Evolutionary conservation across 2,329 filamentous ascomycete species (phyloP).

Genomic region (Neonectria coccinea): DNA sequence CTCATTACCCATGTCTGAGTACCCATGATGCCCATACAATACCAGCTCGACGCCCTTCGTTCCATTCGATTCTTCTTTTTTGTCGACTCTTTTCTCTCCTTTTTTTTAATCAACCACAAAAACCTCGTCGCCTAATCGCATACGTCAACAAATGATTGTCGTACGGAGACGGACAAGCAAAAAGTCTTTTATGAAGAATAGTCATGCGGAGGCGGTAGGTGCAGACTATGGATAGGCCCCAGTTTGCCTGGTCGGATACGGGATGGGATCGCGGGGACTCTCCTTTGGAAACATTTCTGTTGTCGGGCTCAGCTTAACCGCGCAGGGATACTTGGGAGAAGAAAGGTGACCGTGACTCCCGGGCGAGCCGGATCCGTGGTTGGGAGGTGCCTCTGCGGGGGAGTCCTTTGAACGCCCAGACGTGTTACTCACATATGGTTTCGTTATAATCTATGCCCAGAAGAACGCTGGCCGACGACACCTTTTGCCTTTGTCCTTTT

Average conservation of each 20-base stretch:
- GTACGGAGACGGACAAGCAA: slow-evolving; percentile 47
- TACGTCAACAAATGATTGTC: slow-evolving; percentile 51
- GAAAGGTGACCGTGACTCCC: slow-evolving; percentile 37
- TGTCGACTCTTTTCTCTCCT: slow-evolving; percentile 51
- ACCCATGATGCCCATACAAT: slow-evolving; percentile 70
- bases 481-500: slow-evolving; percentile 40
- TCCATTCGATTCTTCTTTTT: slow-evolving; percentile 59
- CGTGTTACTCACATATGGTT: slow-evolving; percentile 43
- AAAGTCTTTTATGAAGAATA: slow-evolving; percentile 53
- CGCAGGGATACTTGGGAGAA: slow-evolving; percentile 36
- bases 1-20: slow-evolving; percentile 67
- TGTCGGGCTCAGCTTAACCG: slow-evolving; percentile 12
- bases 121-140: slow-evolving; percentile 52
- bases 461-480: slow-evolving; percentile 32
- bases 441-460: slow-evolving; percentile 47
- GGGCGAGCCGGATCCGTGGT: slow-evolving; percentile 34
- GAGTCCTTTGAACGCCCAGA: slow-evolving; percentile 36
- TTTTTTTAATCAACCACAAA: slow-evolving; percentile 55
- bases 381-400: slow-evolving; percentile 26
- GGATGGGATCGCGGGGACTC: slow-evolving; percentile 23
- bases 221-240: slow-evolving; percentile 48
- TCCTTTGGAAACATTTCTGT: slow-evolving; percentile 29
- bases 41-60: slow-evolving; percentile 67
- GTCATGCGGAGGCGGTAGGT: slow-evolving; percentile 49
- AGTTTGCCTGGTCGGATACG: slow-evolving; percentile 36